Conservation (phyloP, 176 grass and related monocot genomes). For the Triticum dicoccoides region DNA sequence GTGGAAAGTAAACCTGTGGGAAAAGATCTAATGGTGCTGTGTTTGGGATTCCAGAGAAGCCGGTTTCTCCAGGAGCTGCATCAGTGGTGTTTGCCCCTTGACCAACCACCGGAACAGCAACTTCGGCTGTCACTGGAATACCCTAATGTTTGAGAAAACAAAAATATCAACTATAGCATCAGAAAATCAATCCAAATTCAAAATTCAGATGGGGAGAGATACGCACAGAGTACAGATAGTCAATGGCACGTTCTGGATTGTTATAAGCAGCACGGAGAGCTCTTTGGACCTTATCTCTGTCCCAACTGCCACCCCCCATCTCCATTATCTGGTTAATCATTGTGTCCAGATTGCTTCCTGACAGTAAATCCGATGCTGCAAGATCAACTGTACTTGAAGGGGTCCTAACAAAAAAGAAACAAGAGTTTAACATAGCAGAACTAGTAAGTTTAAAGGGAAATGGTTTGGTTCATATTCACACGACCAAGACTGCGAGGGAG, state of each 20-base stretch:
- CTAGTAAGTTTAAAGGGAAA: slow-evolving; percentile 9
- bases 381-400: slow-evolving; percentile 47
- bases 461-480: background rate
- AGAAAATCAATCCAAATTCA: slow-evolving; percentile 1
- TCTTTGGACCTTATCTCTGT: slow-evolving; percentile 67
- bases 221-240: slow-evolving; percentile 94
- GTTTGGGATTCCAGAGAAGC: slow-evolving; percentile 74
- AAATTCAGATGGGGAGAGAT: background rate
- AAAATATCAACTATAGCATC: slow-evolving; percentile 20
- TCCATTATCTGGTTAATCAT: slow-evolving; percentile 84
- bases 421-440: background rate
- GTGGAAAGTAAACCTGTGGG: slow-evolving; percentile 58
- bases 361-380: slow-evolving; percentile 67
- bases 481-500: background rate
- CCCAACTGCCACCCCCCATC: slow-evolving; percentile 97
- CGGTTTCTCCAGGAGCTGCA: slow-evolving; percentile 22
- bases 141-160: slow-evolving; percentile 52
- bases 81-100: slow-evolving; percentile 42
- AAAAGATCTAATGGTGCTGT: slow-evolving; percentile 89
- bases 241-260: slow-evolving; percentile 94
- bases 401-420: slow-evolving; percentile 35
- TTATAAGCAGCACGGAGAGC: slow-evolving; percentile 94
- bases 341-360: slow-evolving; percentile 60
- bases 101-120: slow-evolving; percentile 62
- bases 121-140: slow-evolving; percentile 73